Base-by-base conservation (phyloP, 192 early-diverging fungal species). In the Haplosporangium gracile region DNA sequence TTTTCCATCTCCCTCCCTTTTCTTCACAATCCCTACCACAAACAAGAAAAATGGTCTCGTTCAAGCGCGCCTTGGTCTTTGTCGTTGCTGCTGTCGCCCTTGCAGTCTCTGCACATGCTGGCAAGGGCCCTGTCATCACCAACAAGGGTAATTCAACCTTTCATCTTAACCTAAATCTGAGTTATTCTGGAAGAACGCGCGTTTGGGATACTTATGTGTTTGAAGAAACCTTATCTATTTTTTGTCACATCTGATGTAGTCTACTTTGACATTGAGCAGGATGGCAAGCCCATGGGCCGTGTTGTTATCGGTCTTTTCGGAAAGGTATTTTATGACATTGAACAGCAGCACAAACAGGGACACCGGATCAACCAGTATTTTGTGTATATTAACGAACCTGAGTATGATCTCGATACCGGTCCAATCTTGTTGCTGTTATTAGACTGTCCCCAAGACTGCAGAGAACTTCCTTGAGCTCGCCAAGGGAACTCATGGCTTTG, bases 381-480 rank as follows among this genome's bases (percentile, higher is more conserved):
- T 42, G 39, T n/a, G 40, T n/a, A 4, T 40, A 16, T 26, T 65
- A 55, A 49, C 36, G 16, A 22, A 49, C 11, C 18, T 26, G 9
- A 11, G 4, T 40, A 13, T 34, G 3, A 32, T 3, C 24, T 16
- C 51, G 42, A 9, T 18, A 75, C 26, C 15, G 11, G 20, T n/a
- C 4, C 40, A 39, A 20, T 4, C 0, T 38, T 9, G 0, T 55
- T 76, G 15, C 40, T 15, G 49, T 34, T 24, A 78, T 29, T 43
- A 89, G 87, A 81, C 79, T 78, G 93, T 95, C 32, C 94, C 94
- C 74, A 92, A 92, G 85, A 96, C 95, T 7, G 93, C 94, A 75
- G 95, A 98, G 89, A 99, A 99, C 95, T 99, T 99, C 90, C 94
- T 96, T 32, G 95, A 94, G 51, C 93, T 99, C 79, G 95, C 96